Percentiles rank a stretch among this genome's conserved stretches.
These are phyloP conservation scores for Chaetomidium leptoderma DNA, from an alignment of 495 filamentous ascomycete species.

Conservation along the genomic window DNA sequence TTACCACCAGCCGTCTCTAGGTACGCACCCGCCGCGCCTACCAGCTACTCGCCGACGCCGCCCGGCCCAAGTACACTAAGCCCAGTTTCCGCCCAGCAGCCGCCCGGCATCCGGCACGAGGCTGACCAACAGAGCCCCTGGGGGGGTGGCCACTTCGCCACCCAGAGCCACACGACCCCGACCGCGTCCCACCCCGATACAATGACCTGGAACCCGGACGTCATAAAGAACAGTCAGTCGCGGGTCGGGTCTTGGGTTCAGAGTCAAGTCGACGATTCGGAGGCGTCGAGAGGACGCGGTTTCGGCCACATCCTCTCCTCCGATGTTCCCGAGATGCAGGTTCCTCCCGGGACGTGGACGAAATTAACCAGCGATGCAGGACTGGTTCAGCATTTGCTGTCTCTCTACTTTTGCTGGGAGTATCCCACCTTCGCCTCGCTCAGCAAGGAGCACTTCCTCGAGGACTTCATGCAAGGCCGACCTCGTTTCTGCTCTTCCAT, in stretches of 20 bases:
- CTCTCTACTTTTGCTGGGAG: constrained; percentile 78
- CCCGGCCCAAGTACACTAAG: constrained; percentile 16
- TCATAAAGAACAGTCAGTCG: constrained; percentile 28
- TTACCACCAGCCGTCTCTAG: not conserved
- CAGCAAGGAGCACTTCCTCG: constrained; percentile 66
- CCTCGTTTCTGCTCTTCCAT: constrained; percentile 65
- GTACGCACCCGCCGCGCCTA: constrained; percentile 5
- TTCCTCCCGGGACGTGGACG: constrained; percentile 54
- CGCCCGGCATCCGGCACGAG: constrained; percentile 30
- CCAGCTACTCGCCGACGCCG: constrained; percentile 13
- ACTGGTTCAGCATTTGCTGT: constrained; percentile 60
- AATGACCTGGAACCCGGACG: constrained; percentile 39
- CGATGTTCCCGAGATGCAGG: constrained; percentile 33
- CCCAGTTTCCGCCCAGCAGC: constrained; percentile 19
- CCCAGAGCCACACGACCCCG: constrained; percentile 39
- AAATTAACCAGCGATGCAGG: constrained; percentile 52
- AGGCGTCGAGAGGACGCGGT: constrained; percentile 20
- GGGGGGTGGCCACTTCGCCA: constrained; percentile 39
- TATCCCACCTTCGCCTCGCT: constrained; percentile 71
- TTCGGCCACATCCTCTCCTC: constrained; percentile 39
- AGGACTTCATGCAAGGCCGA: constrained; percentile 54
- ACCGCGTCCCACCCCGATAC: constrained; percentile 39
- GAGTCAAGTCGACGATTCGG: constrained; percentile 18
- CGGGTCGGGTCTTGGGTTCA: constrained; percentile 42
- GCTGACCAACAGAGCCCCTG: constrained; percentile 39